These are phyloP conservation scores for Solanum lignicaule DNA, from an alignment of 257 asterid species.

Conservation along the genomic window DNA sequence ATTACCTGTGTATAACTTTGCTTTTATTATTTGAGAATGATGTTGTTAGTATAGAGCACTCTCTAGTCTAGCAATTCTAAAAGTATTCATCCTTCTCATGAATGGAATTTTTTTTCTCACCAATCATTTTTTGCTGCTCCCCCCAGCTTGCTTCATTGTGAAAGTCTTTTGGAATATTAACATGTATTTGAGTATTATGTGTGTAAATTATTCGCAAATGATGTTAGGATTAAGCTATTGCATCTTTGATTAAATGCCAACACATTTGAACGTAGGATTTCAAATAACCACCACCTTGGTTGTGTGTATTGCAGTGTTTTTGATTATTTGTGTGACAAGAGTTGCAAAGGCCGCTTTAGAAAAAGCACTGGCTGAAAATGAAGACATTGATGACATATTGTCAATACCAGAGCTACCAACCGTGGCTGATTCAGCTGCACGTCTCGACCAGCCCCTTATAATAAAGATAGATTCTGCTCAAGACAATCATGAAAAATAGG, in stretches of 20 bases:
- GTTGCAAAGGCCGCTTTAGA: slow-evolving; percentile 19
- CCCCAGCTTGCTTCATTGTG: background rate
- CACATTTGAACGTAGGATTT: background rate
- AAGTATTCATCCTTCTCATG: background rate
- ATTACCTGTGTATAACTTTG: background rate
- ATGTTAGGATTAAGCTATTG: background rate
- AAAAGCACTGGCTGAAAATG: slow-evolving; percentile 20
- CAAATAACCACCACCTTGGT: background rate
- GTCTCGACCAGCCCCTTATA: slow-evolving; percentile 67
- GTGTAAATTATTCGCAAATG: background rate
- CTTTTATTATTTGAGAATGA: background rate
- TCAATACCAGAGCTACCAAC: slow-evolving; percentile 4
- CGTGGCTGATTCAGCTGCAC: slow-evolving; percentile 14
- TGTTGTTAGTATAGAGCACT: background rate
- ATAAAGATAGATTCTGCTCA: slow-evolving; percentile 49
- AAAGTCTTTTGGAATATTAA: background rate
- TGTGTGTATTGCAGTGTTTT: slow-evolving; percentile 35
- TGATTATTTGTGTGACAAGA: slow-evolving; percentile 38
- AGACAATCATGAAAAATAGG: slow-evolving; percentile 46
- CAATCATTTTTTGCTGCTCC: background rate
- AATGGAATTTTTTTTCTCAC: background rate
- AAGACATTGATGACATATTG: slow-evolving; percentile 10
- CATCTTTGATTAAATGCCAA: background rate
- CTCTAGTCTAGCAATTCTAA: background rate
- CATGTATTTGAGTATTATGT: background rate